Percentiles rank a stretch among this genome's conserved stretches.
These are phyloP conservation scores for Primulina huaijiensis DNA, from an alignment of 257 asterid genomes.

Conservation along the genomic window DNA sequence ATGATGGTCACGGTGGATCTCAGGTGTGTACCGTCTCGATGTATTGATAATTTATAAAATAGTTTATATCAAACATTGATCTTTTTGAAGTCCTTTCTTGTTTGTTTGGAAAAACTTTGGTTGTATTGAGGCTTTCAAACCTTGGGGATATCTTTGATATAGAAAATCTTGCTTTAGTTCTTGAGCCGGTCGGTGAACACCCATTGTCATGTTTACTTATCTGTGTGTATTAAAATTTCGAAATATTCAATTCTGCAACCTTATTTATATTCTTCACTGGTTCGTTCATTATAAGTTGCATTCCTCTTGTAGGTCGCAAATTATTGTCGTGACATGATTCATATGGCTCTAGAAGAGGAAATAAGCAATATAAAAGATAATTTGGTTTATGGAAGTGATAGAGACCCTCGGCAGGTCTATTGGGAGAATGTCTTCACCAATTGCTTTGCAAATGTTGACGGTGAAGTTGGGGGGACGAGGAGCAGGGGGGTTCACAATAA, in stretches of 20 bases:
- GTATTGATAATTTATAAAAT: constrained; percentile 1
- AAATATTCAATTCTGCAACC: background rate
- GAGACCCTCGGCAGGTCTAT: constrained; percentile 52
- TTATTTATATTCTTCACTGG: background rate
- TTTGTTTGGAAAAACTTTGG: background rate
- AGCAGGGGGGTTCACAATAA: constrained; percentile 28
- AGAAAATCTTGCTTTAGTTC: background rate
- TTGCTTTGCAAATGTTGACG: constrained; percentile 71
- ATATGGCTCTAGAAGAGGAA: constrained; percentile 64
- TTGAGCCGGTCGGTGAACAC: background rate
- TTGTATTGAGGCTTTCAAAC: background rate
- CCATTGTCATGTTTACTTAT: background rate
- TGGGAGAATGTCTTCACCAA: constrained; percentile 66
- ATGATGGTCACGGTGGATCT: constrained; percentile 93
- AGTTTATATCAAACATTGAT: background rate
- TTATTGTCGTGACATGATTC: constrained; percentile 69
- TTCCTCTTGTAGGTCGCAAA: constrained; percentile 59
- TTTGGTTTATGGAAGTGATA: constrained; percentile 29
- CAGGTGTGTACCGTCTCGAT: constrained; percentile 50
- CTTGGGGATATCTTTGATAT: background rate
- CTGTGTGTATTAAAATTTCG: too few relatives aligned
- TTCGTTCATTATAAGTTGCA: constrained; percentile 12
- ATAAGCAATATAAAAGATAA: constrained; percentile 37
- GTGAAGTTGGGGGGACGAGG: constrained; percentile 71
- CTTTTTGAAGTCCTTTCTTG: background rate